A percentile compares a stretch with the other conserved stretches of the same genome.
phyloP scores from a whole-genome alignment of 768 basidiomycete genomes.

The Termitomyces sp. region DNA sequence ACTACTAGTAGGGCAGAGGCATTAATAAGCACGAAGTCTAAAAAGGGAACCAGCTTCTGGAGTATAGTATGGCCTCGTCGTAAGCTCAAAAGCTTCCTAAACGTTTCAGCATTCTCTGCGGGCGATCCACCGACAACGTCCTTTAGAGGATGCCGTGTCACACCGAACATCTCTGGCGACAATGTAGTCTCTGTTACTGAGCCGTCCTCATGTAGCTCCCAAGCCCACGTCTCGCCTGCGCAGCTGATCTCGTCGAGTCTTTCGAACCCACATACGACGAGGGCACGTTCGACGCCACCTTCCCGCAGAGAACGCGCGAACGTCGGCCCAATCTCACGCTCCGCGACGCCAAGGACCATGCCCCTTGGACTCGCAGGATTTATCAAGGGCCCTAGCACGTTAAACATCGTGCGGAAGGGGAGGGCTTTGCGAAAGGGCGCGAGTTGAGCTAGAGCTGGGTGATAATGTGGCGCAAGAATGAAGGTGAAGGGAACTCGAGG shows the following conservation, averaged over 20 bases:
- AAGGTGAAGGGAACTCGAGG: slow-evolving; percentile 79
- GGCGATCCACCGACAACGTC: too few relatives aligned
- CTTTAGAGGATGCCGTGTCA: slow-evolving; percentile 61
- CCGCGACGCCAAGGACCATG: slow-evolving; percentile 91
- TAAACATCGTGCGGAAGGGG: slow-evolving; percentile 96
- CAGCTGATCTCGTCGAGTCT: slow-evolving; percentile 94
- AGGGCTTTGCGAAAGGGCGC: slow-evolving; percentile 81
- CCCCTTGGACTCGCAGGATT: slow-evolving; percentile 84
- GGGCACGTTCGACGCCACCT: slow-evolving; percentile 72
- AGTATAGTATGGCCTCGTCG: slow-evolving; percentile 72
- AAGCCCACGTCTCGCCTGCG: slow-evolving; percentile 81
- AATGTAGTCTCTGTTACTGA: slow-evolving; percentile 59
- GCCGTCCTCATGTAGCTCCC: slow-evolving; percentile 80
- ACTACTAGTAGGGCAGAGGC: slow-evolving; percentile 85
- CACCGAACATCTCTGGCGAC: slow-evolving; percentile 75
- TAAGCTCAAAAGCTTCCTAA: too few relatives aligned
- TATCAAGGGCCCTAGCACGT: slow-evolving; percentile 88
- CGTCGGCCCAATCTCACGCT: slow-evolving; percentile 69
- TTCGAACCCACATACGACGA: slow-evolving; percentile 93
- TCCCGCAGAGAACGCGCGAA: slow-evolving; percentile 74
- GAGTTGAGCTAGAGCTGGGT: slow-evolving; percentile 82
- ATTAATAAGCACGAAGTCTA: slow-evolving; percentile 89
- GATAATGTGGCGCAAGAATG: slow-evolving; percentile 92
- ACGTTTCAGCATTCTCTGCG: too few relatives aligned
- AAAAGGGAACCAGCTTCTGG: slow-evolving; percentile 50